Evolutionary conservation across 805 yeast species (phyloP).

Genomic region (Nakazawaea laoshanensis): DNA sequence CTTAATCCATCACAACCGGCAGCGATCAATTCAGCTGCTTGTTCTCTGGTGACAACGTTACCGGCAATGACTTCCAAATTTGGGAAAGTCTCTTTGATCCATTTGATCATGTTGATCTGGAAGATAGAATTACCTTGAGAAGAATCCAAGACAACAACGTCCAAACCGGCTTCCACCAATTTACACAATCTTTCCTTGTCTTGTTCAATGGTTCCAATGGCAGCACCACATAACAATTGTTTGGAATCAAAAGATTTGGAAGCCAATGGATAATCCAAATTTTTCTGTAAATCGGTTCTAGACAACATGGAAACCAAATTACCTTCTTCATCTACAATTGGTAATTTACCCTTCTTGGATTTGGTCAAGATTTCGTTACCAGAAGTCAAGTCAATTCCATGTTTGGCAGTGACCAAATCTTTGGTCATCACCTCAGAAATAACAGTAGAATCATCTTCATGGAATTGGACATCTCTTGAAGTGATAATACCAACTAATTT

Average conservation of each 20-base stretch:
- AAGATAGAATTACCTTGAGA: slow-evolving; percentile 95
- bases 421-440: slow-evolving; percentile 85
- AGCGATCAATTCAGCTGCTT: slow-evolving; percentile 88
- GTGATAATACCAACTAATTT: slow-evolving; percentile 93
- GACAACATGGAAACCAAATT: slow-evolving; percentile 82
- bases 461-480: slow-evolving; percentile 95
- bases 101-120: slow-evolving; percentile 90
- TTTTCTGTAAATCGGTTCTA: slow-evolving; percentile 95
- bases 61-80: slow-evolving; percentile 90
- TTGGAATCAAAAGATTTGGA: slow-evolving; percentile 89
- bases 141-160: slow-evolving; percentile 91
- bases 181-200: slow-evolving; percentile 78
- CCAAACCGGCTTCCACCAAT: slow-evolving; percentile 93
- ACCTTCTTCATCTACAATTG: slow-evolving; percentile 74
- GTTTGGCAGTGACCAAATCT: slow-evolving; percentile 73
- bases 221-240: slow-evolving; percentile 98
- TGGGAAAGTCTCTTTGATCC: slow-evolving; percentile 78
- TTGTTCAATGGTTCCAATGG: slow-evolving; percentile 88
- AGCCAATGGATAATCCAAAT: slow-evolving; percentile 87
- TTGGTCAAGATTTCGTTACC: slow-evolving; percentile 88
- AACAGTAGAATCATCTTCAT: slow-evolving; percentile 55
- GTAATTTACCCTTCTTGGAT: slow-evolving; percentile 96
- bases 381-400: slow-evolving; percentile 73
- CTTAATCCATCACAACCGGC: slow-evolving; percentile 98
- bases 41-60: slow-evolving; percentile 98